These are phyloP conservation scores for Naematelia aurantialba DNA, from an alignment of 768 basidiomycete species.

Conservation along the genomic window DNA sequence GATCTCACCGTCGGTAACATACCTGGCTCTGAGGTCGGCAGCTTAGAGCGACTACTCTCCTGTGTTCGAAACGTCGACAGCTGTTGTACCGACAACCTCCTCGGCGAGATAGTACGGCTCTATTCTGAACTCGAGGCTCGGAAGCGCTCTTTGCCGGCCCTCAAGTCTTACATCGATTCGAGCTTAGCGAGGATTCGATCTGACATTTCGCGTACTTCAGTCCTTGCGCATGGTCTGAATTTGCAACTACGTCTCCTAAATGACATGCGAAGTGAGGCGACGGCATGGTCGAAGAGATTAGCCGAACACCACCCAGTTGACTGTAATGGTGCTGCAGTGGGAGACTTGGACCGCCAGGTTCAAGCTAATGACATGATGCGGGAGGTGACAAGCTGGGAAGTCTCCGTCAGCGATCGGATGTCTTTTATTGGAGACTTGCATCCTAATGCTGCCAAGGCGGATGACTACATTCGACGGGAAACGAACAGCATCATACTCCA, in stretches of 20 bases:
- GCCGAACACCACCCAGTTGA: not conserved
- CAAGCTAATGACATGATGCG: not conserved
- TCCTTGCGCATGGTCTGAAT: not conserved
- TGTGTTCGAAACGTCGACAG: not conserved
- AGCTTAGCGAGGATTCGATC: not conserved
- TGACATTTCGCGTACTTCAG: not conserved
- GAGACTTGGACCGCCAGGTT: too few species aligned
- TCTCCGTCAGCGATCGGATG: not conserved
- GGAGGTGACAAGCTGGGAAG: not conserved
- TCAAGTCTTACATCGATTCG: not conserved
- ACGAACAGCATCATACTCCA: not conserved
- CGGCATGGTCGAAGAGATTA: not conserved
- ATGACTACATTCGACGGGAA: not conserved
- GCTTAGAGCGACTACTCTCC: not conserved
- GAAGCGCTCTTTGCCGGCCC: not conserved
- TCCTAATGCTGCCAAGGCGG: not conserved
- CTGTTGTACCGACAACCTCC: not conserved
- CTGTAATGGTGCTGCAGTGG: too few species aligned
- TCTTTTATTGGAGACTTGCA: not conserved
- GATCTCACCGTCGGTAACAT: not conserved
- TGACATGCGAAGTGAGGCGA: not conserved
- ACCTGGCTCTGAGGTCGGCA: not conserved
- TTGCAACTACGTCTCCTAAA: not conserved
- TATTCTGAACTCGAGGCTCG: not conserved
- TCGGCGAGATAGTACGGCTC: not conserved